These are phyloP conservation scores for Anthracocystis walkeri DNA, from an alignment of 1,284 basidiomycete genomes.

Conservation along the genomic window DNA sequence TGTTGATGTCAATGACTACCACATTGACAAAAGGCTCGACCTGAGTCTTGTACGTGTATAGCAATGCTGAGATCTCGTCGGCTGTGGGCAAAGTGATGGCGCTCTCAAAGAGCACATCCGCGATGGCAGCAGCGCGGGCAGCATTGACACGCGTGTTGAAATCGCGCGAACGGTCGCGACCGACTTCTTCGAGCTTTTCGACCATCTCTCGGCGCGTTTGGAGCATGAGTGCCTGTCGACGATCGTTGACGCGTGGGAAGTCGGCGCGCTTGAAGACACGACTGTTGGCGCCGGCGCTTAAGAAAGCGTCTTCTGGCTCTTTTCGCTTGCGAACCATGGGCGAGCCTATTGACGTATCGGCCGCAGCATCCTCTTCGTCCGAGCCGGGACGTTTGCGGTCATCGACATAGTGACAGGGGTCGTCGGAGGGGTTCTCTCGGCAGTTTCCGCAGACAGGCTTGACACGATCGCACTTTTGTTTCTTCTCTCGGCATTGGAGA, in stretches of 20 bases:
- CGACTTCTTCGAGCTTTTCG: slow-evolving; percentile 49
- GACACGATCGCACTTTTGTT: slow-evolving; percentile 65
- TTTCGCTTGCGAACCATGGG: slow-evolving; percentile 51
- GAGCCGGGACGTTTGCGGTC: slow-evolving; percentile 50
- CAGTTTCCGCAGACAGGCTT: slow-evolving; percentile 62
- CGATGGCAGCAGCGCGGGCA: slow-evolving; percentile 60
- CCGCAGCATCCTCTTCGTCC: slow-evolving; percentile 42
- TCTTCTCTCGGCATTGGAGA: slow-evolving; percentile 59
- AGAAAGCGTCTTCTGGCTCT: slow-evolving; percentile 27
- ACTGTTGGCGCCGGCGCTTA: slow-evolving; percentile 10
- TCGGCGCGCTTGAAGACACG: slow-evolving; percentile 44
- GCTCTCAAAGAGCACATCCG: slow-evolving; percentile 54
- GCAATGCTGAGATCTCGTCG: slow-evolving; percentile 45
- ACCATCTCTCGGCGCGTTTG: slow-evolving; percentile 45
- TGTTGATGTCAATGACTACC: slow-evolving; percentile 58
- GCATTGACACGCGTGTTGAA: slow-evolving; percentile 58
- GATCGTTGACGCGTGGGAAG: slow-evolving; percentile 42
- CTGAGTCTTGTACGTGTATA: slow-evolving; percentile 56
- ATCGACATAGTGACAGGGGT: slow-evolving; percentile 56
- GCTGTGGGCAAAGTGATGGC: slow-evolving; percentile 50
- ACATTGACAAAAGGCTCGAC: slow-evolving; percentile 58
- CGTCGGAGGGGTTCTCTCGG: slow-evolving; percentile 47
- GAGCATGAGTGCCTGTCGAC: slow-evolving; percentile 37
- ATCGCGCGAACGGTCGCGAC: slow-evolving; percentile 44
- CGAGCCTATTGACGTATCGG: slow-evolving; percentile 45